Percentiles rank a stretch among this genome's conserved stretches.
Evolutionary conservation across 2,329 filamentous ascomycete genomes (phyloP).

Genomic region (Paramyrothecium roridum): DNA sequence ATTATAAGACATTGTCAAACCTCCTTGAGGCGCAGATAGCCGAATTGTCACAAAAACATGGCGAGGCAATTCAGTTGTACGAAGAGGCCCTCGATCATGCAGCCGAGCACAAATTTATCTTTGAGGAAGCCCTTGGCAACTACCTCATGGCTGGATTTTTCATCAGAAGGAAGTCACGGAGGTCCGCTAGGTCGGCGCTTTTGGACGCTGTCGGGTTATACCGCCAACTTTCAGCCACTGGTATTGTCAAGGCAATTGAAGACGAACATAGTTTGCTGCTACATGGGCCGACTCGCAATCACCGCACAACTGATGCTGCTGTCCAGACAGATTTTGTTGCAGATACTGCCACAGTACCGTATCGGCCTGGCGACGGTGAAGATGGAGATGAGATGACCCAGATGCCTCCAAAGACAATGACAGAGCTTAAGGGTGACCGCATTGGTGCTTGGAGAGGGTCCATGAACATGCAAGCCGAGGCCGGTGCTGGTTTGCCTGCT

Average conservation of each 20-base stretch:
- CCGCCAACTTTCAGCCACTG: constrained; percentile 64
- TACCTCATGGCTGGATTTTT: constrained; percentile 73
- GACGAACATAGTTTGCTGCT: constrained; percentile 66
- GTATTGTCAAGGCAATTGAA: constrained; percentile 66
- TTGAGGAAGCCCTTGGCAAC: constrained; percentile 72
- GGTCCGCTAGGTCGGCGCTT: constrained; percentile 67
- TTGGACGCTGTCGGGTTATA: constrained; percentile 67
- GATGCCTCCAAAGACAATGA: constrained; percentile 39
- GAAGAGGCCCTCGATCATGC: constrained; percentile 72
- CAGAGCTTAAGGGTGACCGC: constrained; percentile 52
- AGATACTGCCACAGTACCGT: constrained; percentile 51
- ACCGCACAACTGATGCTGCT: constrained; percentile 57
- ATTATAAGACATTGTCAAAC: constrained; percentile 68
- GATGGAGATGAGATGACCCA: constrained; percentile 39
- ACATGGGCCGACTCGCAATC: constrained; percentile 56
- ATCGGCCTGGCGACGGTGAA: constrained; percentile 43
- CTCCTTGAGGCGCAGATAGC: constrained; percentile 66
- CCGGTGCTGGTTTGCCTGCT: constrained; percentile 63
- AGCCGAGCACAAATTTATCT: constrained; percentile 60
- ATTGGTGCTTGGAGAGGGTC: constrained; percentile 63
- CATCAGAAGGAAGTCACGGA: constrained; percentile 59
- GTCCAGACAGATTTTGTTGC: constrained; percentile 70
- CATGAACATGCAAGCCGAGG: constrained; percentile 51
- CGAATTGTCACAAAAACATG: constrained; percentile 58
- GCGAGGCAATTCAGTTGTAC: constrained; percentile 59